These are phyloP conservation scores for Benincasa hispida DNA, from an alignment of 306 rosid genomes.

Conservation along the genomic window DNA sequence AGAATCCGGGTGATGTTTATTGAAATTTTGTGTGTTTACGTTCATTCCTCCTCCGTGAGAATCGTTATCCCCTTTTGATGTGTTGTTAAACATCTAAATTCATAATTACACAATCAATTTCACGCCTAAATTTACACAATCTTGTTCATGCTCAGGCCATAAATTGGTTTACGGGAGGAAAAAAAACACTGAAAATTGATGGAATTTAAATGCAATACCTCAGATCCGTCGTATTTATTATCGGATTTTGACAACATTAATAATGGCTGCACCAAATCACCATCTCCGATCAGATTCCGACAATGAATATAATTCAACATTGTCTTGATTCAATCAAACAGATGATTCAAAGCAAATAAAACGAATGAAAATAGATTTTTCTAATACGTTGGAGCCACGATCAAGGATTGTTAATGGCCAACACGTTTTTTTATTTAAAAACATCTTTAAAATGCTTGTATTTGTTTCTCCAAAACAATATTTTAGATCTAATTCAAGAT, in stretches of 20 bases:
- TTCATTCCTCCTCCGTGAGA: neutral
- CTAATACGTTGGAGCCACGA: neutral
- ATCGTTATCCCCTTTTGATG: neutral
- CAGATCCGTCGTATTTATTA: neutral
- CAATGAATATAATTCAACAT: neutral
- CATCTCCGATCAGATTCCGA: slow-evolving; percentile 1
- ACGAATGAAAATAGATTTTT: neutral
- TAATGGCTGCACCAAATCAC: neutral
- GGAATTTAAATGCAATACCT: neutral
- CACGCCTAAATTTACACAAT: neutral
- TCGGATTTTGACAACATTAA: neutral
- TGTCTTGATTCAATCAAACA: neutral
- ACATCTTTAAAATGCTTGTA: neutral
- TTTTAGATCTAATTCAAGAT: too few relatives aligned
- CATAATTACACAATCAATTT: neutral
- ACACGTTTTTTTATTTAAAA: neutral
- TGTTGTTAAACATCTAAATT: neutral
- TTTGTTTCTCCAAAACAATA: too few relatives aligned
- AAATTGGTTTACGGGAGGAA: too few relatives aligned
- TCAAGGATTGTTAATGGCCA: neutral
- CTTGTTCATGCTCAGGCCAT: neutral
- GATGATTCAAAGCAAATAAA: neutral
- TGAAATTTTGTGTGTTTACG: neutral
- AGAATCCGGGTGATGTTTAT: neutral
- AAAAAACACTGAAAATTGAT: neutral